These are phyloP conservation scores for Blastobotrys chiropterorum DNA, from an alignment of 805 yeast species.

Conservation along the genomic window DNA sequence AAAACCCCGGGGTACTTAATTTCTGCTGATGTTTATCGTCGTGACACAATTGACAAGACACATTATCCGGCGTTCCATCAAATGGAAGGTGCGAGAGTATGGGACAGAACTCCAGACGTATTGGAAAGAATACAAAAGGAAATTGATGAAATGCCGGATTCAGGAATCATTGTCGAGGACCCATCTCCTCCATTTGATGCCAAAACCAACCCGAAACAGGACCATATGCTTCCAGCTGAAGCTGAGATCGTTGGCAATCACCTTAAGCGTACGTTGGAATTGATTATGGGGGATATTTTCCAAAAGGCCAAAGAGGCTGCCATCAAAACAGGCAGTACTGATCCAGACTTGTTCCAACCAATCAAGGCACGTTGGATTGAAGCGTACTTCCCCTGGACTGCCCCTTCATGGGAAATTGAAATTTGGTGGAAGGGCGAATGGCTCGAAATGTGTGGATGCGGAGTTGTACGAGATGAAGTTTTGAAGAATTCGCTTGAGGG, in stretches of 20 bases:
- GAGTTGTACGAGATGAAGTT: slow-evolving; percentile 76
- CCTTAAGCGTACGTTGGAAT: slow-evolving; percentile 79
- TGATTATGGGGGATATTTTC: slow-evolving; percentile 76
- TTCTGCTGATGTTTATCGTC: slow-evolving; percentile 91
- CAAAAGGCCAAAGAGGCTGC: slow-evolving; percentile 62
- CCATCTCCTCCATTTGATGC: slow-evolving; percentile 50
- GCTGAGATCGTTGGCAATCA: slow-evolving; percentile 66
- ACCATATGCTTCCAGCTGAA: slow-evolving; percentile 63
- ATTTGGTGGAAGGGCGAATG: slow-evolving; percentile 99
- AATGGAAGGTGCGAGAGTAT: slow-evolving; percentile 90
- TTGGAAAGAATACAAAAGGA: slow-evolving; percentile 48
- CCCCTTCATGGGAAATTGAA: slow-evolving; percentile 97
- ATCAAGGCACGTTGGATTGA: slow-evolving; percentile 89
- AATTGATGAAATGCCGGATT: slow-evolving; percentile 55
- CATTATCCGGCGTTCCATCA: slow-evolving; percentile 98
- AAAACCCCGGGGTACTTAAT: slow-evolving; percentile 83
- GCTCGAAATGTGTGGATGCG: slow-evolving; percentile 97
- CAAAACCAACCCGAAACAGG: slow-evolving; percentile 77
- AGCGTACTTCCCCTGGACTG: slow-evolving; percentile 96
- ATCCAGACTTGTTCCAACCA: slow-evolving; percentile 62
- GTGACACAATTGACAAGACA: slow-evolving; percentile 92
- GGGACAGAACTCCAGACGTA: slow-evolving; percentile 45
- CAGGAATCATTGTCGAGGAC: slow-evolving; percentile 74
- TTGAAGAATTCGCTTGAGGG: slow-evolving; percentile 54
- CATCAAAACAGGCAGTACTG: slow-evolving; percentile 50